Evolutionary conservation across 1,284 basidiomycete species (phyloP), one percentile per base, ranked within the genome.

Genomic region (Leccinum angustisporum): DNA sequence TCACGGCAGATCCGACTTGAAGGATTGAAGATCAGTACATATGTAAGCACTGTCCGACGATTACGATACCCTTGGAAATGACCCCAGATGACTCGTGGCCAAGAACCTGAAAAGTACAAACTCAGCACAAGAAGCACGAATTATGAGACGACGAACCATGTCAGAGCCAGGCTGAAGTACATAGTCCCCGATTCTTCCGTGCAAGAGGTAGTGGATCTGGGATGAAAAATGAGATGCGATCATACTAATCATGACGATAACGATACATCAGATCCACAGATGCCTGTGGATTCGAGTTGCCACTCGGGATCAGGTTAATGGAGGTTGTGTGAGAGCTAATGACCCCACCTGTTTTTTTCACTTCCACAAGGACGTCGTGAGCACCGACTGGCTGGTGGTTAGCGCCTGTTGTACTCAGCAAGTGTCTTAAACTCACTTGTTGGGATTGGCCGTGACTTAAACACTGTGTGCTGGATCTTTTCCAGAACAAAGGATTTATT

Each of bases 191-290:
- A 93, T 92, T 53, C 87, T 83, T 58, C 94, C 88, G 68, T 90
- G 82, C 46, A 85, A 81, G 58, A 92, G 79, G 77, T 90, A 92
- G 74, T 95, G 88, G 30, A 92, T 84, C 87, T 90, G 58, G 16
- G 57, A 60, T 53, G 57, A 61, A 56, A 38, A 14, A 7, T 64
- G 36, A 65, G 59, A 40, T 61, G 56, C 31, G 57, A 60, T 38
- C 33, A 51, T 18, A 25, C n/a, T n/a, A n/a, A 56, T 18, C 16
- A 54, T 52, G 36, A 4, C 40, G 30, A 52, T 36, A 50, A 56
- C 30, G 72, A 74, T 75, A 91, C 92, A 83, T 96, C 94, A 54
- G 90, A 93, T 34, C 93, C 93, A 75, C 94, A 96, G 65, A 96
- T 94, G 60, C 93, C 92, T 94, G 65, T 34, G 53, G 7, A 62